Conservation (phyloP, 768 basidiomycete species). For the Mycena indigotica region DNA sequence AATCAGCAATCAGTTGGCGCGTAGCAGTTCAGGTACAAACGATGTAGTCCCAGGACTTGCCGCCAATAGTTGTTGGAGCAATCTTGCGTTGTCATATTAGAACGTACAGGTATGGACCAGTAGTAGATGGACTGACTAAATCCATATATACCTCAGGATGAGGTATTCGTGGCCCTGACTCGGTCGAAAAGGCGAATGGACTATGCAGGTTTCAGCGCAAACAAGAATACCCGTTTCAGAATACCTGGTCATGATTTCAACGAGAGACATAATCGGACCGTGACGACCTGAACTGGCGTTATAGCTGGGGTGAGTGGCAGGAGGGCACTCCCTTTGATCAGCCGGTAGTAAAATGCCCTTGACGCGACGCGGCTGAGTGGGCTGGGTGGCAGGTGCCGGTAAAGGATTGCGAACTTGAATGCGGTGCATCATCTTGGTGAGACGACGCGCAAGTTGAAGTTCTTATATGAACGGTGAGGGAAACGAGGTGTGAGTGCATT, state of each 20-base stretch:
- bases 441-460: conserved; percentile 11
- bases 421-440: too few relatives aligned
- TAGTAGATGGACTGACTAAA: conserved; percentile 44
- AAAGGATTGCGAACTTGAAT: not conserved
- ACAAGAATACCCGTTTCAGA: too few relatives aligned
- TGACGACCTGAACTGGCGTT: too few relatives aligned
- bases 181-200: conserved; percentile 9
- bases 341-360: conserved; percentile 61
- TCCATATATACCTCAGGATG: conserved; percentile 88
- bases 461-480: conserved; percentile 43
- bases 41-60: conserved; percentile 71
- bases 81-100: conserved; percentile 43
- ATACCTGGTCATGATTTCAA: conserved; percentile 77
- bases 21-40: conserved; percentile 42
- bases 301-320: too few relatives aligned
- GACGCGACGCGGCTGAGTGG: not conserved
- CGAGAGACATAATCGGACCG: too few relatives aligned
- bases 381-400: not conserved
- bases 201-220: not conserved
- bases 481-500: conserved; percentile 37
- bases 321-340: conserved; percentile 54
- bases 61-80: conserved; percentile 62
- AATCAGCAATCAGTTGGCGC: not conserved
- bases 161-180: conserved; percentile 61
- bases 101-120: conserved; percentile 2